Base-by-base conservation (phyloP, 2,329 filamentous ascomycete species). In the Colletotrichum lentis region DNA sequence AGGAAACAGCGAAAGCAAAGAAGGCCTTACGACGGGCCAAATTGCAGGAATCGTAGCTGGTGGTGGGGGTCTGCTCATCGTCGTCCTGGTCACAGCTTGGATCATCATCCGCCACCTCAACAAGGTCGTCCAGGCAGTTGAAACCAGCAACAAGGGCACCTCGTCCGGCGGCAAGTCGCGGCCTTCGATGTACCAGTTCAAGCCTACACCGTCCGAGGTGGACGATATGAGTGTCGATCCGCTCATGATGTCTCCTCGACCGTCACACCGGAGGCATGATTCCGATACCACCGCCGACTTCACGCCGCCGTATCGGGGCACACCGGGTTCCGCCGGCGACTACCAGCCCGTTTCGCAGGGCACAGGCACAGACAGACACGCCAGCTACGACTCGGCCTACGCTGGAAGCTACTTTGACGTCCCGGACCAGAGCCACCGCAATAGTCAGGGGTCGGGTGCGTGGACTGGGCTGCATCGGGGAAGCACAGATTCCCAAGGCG, bases 21-120 rank as follows among this genome's bases (percentile, higher is more conserved):
- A 75, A 24, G 76, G 79, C 14, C 75, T 85, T 24, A 79, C 80
- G 6, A 74, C 72, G 0, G 78, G 75, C 1, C 77, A 82, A 31
- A 76, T 88, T 2, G 85, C 82, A 3, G 86, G 86, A 2, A 86
- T 88, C 24, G 79, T 88, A 41, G 83, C 80, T 2, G 86, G 84
- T 1, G 82, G 82, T 14, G 76, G 85, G 3, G 80, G 78, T 0
- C 73, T 88, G 12, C 76, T 88, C 2, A 63, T 85, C 1, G 76
- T 83, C 31, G 78, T 87, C 12, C 46, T 88, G 6, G 76, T 80
- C 2, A 80, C 80, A 0, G 78, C 84, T 2, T 83, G 79, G 67
- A 75, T 86, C 56, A 81, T 88, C 54, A 78, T 88, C 53, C 79
- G 82, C 1, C 82, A 81, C 11, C 79, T 88, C 18, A 85, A 80